phyloP scores from a whole-genome alignment of 2,329 filamentous ascomycete species.

The Colletotrichum graminicola region DNA sequence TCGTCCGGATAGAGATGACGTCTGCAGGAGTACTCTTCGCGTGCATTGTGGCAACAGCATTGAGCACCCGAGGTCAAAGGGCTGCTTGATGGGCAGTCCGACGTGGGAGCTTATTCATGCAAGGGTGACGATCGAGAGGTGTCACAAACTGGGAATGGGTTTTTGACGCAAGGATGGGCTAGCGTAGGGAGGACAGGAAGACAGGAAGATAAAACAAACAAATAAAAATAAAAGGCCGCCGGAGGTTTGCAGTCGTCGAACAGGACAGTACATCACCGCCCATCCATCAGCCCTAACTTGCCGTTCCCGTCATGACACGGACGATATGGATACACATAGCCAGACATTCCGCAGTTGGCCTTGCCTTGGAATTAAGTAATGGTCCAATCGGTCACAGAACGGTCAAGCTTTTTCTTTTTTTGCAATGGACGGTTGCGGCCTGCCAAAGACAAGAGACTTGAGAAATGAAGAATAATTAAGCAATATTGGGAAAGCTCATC shows the following conservation, averaged over 20 bases:
- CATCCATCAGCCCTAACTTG: conserved; percentile 8
- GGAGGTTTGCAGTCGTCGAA: conserved; percentile 13
- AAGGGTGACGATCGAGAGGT: conserved; percentile 33
- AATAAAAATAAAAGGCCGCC: neutral
- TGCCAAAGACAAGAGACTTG: neutral
- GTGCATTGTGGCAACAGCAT: conserved; percentile 11
- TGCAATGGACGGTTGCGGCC: conserved; percentile 5
- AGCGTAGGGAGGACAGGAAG: conserved; percentile 1
- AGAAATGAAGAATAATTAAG: conserved; percentile 16
- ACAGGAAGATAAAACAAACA: neutral
- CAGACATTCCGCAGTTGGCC: conserved; percentile 7
- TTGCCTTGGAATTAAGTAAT: neutral
- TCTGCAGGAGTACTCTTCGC: conserved; percentile 21
- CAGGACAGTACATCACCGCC: conserved; percentile 4
- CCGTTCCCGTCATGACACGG: conserved; percentile 17
- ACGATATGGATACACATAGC: conserved; percentile 9
- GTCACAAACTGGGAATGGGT: conserved; percentile 20
- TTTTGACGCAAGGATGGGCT: conserved; percentile 8
- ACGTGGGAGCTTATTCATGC: conserved; percentile 37
- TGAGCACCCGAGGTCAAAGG: conserved; percentile 12
- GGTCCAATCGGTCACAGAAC: neutral
- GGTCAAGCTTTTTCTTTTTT: neutral
- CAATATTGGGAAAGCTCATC: conserved; percentile 7
- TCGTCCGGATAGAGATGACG: conserved; percentile 17
- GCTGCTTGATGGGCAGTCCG: conserved; percentile 23